Conservation (phyloP, 495 filamentous ascomycete species). For the Penicillium malachiteum region DNA sequence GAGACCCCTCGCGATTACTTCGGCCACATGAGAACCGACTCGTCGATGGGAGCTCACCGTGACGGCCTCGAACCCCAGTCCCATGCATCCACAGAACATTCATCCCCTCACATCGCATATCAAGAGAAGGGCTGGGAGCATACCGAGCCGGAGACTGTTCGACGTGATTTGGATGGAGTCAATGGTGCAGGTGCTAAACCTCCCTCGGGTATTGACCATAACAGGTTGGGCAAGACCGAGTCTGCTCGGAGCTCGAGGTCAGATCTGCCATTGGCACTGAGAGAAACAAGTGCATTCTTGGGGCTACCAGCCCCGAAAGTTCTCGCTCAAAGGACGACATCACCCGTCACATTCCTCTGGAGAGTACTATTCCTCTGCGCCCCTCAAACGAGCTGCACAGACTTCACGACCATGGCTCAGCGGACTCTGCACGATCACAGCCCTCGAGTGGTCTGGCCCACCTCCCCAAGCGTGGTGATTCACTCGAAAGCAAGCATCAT, state of each 20-base stretch:
- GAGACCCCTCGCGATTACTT: constrained; percentile 38
- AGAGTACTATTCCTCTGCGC: constrained; percentile 29
- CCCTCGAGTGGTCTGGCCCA: constrained; percentile 26
- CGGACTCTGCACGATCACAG: constrained; percentile 38
- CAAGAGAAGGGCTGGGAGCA: constrained; percentile 77
- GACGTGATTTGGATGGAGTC: constrained; percentile 14
- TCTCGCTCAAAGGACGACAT: constrained; percentile 24
- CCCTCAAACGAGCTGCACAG: constrained; percentile 41
- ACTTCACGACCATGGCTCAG: constrained; percentile 38
- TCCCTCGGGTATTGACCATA: constrained; percentile 53
- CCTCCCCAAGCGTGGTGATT: constrained; percentile 59
- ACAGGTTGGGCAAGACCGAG: constrained; percentile 58
- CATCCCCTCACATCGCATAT: constrained; percentile 86
- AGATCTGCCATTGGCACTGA: constrained; percentile 35
- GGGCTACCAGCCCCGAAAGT: constrained; percentile 35
- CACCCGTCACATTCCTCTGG: constrained; percentile 16
- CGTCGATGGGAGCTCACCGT: constrained; percentile 18
- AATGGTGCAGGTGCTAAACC: constrained; percentile 50
- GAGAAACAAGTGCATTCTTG: constrained; percentile 36
- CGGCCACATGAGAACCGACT: constrained; percentile 16
- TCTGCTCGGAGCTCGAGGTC: constrained; percentile 67
- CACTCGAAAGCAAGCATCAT: constrained; percentile 43
- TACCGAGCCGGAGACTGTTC: constrained; percentile 37
- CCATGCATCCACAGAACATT: constrained; percentile 27
- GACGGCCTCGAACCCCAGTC: constrained; percentile 20